Base-by-base conservation (phyloP, 495 filamentous ascomycete species). In the Aspergillus heteromorphus region DNA sequence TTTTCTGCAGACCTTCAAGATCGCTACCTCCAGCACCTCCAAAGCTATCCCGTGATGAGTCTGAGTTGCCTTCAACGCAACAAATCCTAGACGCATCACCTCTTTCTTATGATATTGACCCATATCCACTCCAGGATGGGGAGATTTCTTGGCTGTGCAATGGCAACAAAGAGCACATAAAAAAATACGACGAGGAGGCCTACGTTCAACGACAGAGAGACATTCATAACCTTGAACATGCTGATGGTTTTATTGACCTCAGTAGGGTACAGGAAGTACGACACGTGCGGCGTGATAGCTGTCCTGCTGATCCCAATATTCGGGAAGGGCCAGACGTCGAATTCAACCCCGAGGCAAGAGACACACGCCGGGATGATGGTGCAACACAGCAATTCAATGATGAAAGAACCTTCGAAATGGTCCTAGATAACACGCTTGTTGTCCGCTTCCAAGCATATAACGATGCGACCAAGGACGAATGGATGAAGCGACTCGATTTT, bases 191-290 rank as follows among this genome's bases (percentile, higher is more conserved):
- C 57, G 77, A 82, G 51, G 79, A 83, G 40, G 87, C 87, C 2
- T 80, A 76, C 48, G 77, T 80, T 23, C 84, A 89, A 57, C 70
- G 76, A 1, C 76, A 83, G 48, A 77, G 87, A 17, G 86, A 81
- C 41, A 62, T 79, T 16, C 76, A 83, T 54, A 86, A 83, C 19
- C 67, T 87, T 19, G 68, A 75, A 34, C 71, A 77, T 47, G 73
- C 82, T 27, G 86, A 90, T 51, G 87, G 87, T 2, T 85, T 83
- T 60, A 82, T 90, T 49, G 79, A 89, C 63, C 67, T 90, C 14
- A 77, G 76, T 41, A 74, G 77, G 48, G 78, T 88, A 16, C 60
- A 69, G 16, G 74, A 80, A 57, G 80, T 87, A 7, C 79, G 85
- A 16, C 65, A 75, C 45, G 72, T 85, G 10, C 69, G 71, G 29